Evolutionary conservation across 441 rosid genomes (phyloP), one percentile per base, ranked within the genome.

Genomic region (Syzygium syzygioides): DNA sequence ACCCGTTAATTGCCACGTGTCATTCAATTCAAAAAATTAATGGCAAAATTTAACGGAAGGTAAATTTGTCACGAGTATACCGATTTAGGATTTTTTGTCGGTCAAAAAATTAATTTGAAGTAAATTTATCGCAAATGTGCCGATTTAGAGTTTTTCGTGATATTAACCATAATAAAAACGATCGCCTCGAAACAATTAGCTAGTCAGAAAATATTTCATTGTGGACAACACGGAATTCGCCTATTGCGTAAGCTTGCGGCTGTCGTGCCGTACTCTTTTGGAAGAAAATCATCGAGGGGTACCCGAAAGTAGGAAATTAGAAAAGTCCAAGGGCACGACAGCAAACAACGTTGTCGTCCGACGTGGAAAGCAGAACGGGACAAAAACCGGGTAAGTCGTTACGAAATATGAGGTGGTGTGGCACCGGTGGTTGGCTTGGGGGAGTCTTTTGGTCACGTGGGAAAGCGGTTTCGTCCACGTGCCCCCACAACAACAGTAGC

Each of bases 381-480:
- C 80, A 37, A 71, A 34, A 11, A 26, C 80, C 80, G 20, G 50
- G 12, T 6, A 71, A 18, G 23, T 71, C 83, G 83, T 37, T 20
- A 20, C 11, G 12, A 71, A 37, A 71, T 3, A 66, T 14, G 26
- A 57, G 45, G 64, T 57, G 85, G 34, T 32, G 57, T 30, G 12
- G 37, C 48, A 53, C 19, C 6, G 80, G 41, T 37, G 9, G 45
- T 7, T 45, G 48, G 48, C n/a, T n/a, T n/a, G n/a, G 48, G 45
- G 48, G 48, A 14, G 28, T 4, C 62, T 30, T 30, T 60, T 88
- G 48, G 45, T 91, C 91, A 88, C 91, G 57, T 90, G 92, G 90
- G 86, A 85, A 55, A 90, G 91, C 84, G 87, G 85, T 37, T 85
- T 52, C 20, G 3, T 79, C 83, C 90, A 92, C 91, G 93, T 92